Percentiles rank a stretch among this genome's conserved stretches.
Evolutionary conservation across 306 rosid species (phyloP).

Genomic region (Vachellia pachyceras): DNA sequence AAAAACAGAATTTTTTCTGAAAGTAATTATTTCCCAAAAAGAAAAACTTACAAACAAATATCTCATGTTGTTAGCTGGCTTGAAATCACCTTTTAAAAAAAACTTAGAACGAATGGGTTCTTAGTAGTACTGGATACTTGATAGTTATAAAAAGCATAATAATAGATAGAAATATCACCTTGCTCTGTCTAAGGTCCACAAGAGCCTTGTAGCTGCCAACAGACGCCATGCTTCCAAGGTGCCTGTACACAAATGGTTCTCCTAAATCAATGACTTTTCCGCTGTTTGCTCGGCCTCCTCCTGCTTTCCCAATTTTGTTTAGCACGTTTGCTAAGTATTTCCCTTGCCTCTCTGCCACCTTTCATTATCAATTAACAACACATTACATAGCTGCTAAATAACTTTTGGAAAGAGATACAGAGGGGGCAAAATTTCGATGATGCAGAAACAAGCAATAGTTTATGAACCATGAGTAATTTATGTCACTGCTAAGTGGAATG

Average conservation of each 20-base stretch:
- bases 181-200: slow-evolving; percentile 93
- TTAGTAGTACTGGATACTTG: not conserved
- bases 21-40: not conserved
- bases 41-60: too few relatives aligned
- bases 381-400: slow-evolving; percentile 18
- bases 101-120: not conserved
- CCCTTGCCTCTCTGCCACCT: slow-evolving; percentile 99
- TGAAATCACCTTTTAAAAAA: not conserved
- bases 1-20: not conserved
- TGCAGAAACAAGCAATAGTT: slow-evolving; percentile 7
- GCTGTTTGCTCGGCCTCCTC: slow-evolving; percentile 72
- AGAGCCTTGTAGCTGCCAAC: slow-evolving; percentile 95
- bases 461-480: slow-evolving; percentile 6
- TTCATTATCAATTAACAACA: slow-evolving; percentile 31
- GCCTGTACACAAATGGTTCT: slow-evolving; percentile 83
- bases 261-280: slow-evolving; percentile 60
- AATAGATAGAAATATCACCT: slow-evolving; percentile 58
- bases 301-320: slow-evolving; percentile 73
- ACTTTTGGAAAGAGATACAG: not conserved
- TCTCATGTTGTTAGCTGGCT: not conserved
- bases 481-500: not conserved
- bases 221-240: slow-evolving; percentile 96
- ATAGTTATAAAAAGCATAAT: not conserved
- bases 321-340: slow-evolving; percentile 68
- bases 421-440: not conserved